Base-by-base conservation (phyloP, 2,329 filamentous ascomycete genomes). In the Cytospora mali region DNA sequence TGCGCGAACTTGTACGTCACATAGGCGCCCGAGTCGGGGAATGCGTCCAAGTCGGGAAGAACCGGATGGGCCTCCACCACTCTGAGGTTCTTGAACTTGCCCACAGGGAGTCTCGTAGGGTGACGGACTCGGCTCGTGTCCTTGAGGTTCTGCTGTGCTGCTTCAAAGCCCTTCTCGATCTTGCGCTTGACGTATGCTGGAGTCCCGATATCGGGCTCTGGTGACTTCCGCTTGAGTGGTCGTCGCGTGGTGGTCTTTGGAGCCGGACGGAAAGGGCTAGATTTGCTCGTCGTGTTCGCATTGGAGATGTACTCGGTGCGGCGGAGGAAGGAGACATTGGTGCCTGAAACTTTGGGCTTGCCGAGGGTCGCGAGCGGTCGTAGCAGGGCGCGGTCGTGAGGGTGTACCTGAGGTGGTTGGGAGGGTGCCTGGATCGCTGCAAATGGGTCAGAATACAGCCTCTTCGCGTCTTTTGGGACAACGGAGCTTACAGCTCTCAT, bases 231-330 rank as follows among this genome's bases (percentile, higher is more conserved):
- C 69, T 81, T 82, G 62, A 75, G 71, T 28, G 76, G 72, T 23
- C 77, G 79, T 66, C 76, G 78, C 25, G 13, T 67, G 7, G 68
- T 49, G 72, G 73, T 60, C 53, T 58, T 56, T 14, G 54, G 35
- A 6, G 62, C 61, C 29, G 55, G 61, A 27, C 56, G 61, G 39
- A 65, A 60, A 23, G 64, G 64, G 35, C 61, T 65, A 16, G 57
- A 62, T 56, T 63, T 63, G 28, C 42, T 59, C 16, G 61, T 62
- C 23, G 64, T 65, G 49, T 60, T 65, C 33, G 64, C 64, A 31
- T 65, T 65, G 48, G 91, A 91, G 71, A 97, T 97, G 78, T 98
- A 98, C 76, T 99, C 95, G 61, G 95, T 98, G 71, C 94, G 88
- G 62, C 95, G 92, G 69, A 99, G 84, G 84, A 99, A 99, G 66